Base-by-base conservation (phyloP, 371 early-diverging fungal genomes). In the Mucor velutinosus region DNA sequence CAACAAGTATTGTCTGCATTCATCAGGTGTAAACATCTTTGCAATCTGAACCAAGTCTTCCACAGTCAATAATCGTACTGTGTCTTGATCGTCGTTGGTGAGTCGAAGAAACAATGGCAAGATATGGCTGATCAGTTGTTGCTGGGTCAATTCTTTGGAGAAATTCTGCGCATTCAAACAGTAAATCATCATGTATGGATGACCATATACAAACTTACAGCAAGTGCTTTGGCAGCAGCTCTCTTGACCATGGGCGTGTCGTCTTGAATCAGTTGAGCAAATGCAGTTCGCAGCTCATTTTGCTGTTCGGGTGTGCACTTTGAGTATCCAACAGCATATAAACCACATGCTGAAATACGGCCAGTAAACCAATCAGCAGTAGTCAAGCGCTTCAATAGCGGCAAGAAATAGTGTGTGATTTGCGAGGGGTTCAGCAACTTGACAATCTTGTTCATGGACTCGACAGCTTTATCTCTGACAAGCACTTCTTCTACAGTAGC, bases 171-270 rank as follows among this genome's bases (percentile, higher is more conserved):
- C 0, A 39, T 4, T 1, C 37, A 35, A 29, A 32, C 35, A 23
- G 32, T 62, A 10, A 62, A 10, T n/a, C 17, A 49, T 7, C 21
- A 23, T 60, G 11, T 45, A 1, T 43, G 11, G 5, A 17, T 47
- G 37, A 61, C 15, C 12, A 3, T 62, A n/a, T 12, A 30, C 19
- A 23, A 43, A 66, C 85, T 77, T 85, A 93, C 94, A 55, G 90
- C 89, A 39, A 99, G 83, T 66, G 95, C 86, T 17, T 94, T 93
- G 17, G 97, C 95, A 33, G 96, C 96, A 4, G 97, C 94, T 65
- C 98, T 88, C 69, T 98, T 90, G 62, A 97, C 98, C 99, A 99
- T 98, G 39, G 99, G 99, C 14, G 98, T 98, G 63, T 97, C 97
- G 77, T 99, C 99, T 74, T 90, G 87, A 72, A 94, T 91, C n/a